These are phyloP conservation scores for Acanthamoeba triangularis DNA, from an alignment of 208 protist genomes.

Conservation along the genomic window DNA sequence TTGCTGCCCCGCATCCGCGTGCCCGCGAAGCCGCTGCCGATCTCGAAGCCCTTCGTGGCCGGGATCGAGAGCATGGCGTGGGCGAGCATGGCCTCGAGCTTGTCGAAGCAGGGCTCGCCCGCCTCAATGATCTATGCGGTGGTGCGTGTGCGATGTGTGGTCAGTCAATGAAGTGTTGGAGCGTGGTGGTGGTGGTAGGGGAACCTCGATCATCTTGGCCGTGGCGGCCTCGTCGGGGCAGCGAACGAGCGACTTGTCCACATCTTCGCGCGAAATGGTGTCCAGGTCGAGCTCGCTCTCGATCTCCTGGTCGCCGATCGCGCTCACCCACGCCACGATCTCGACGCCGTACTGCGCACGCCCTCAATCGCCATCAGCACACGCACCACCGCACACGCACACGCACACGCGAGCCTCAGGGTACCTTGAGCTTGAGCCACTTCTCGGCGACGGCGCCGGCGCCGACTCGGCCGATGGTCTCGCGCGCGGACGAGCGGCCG, in stretches of 20 bases:
- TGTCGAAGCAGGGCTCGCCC: constrained; percentile 93
- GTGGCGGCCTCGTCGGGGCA: constrained; percentile 86
- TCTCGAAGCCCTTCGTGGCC: constrained; percentile 91
- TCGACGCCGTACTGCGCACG: constrained; percentile 82
- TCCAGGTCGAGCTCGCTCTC: constrained; percentile 61
- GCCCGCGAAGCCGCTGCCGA: constrained; percentile 82
- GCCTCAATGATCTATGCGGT: constrained; percentile 75
- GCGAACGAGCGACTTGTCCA: constrained; percentile 84
- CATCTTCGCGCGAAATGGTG: constrained; percentile 87
- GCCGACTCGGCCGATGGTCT: constrained; percentile 93
- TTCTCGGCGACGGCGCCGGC: constrained; percentile 91
- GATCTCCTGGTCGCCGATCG: constrained; percentile 66
- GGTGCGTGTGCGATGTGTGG: background rate
- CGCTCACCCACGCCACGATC: constrained; percentile 89
- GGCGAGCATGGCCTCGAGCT: constrained; percentile 91
- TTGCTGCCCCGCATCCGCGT: constrained; percentile 85
- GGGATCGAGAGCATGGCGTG: constrained; percentile 94
- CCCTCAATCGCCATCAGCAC: background rate
- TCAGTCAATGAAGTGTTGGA: background rate
- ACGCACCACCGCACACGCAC: background rate
- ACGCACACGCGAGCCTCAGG: background rate
- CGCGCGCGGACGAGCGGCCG: constrained; percentile 91
- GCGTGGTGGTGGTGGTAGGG: background rate
- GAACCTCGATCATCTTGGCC: constrained; percentile 79
- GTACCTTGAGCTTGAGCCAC: constrained; percentile 85